Conservation (phyloP, 2,329 filamentous ascomycete genomes). For the Trichophyton mentagrophytes region DNA sequence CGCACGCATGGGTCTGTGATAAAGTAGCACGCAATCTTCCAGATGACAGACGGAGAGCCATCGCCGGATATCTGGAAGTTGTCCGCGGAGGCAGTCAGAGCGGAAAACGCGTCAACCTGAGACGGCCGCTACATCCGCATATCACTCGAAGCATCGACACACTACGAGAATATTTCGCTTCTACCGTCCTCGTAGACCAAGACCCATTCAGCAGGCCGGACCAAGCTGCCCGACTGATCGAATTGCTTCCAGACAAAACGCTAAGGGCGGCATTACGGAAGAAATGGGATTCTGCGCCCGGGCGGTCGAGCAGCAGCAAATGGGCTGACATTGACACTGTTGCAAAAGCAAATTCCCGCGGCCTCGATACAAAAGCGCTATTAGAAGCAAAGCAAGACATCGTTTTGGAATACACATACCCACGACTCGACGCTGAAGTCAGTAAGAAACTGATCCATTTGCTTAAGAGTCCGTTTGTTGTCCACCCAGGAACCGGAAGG, state of each 20-base stretch:
- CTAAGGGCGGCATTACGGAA: constrained; percentile 68
- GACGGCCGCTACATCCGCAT: constrained; percentile 81
- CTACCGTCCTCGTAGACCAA: constrained; percentile 68
- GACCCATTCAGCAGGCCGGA: constrained; percentile 67
- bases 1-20: constrained; percentile 97
- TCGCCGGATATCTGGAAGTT: constrained; percentile 81
- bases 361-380: constrained; percentile 59
- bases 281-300: constrained; percentile 81
- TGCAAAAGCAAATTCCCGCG: constrained; percentile 60
- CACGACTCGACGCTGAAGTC: constrained; percentile 89
- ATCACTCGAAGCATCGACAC: constrained; percentile 73
- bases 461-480: constrained; percentile 91
- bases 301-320: constrained; percentile 63
- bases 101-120: constrained; percentile 74
- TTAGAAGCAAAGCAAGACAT: constrained; percentile 91
- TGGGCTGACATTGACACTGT: constrained; percentile 89
- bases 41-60: constrained; percentile 69
- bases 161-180: constrained; percentile 70
- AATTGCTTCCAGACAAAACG: constrained; percentile 67
- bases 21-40: constrained; percentile 71
- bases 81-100: constrained; percentile 75
- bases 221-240: constrained; percentile 63
- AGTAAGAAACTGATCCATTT: constrained; percentile 97
- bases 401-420: constrained; percentile 94
- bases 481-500: constrained; percentile 85